Base-by-base conservation (phyloP, 169 alveolate species). In the Plasmodium cynomolgi region DNA sequence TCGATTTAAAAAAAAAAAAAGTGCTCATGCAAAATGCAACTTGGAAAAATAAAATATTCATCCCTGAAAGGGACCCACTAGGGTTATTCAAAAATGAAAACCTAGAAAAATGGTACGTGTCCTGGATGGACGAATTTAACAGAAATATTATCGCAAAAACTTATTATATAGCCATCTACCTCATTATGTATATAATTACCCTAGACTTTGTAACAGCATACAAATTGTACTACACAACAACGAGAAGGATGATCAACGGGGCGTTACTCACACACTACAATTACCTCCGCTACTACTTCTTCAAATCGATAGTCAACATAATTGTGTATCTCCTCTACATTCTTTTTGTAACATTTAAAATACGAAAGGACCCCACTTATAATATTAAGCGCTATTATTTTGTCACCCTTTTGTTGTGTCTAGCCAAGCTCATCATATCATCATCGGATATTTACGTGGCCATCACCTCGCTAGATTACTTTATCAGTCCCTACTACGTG, bases 121-220 rank as follows among this genome's bases (percentile, higher is more conserved):
- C 95, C 62, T 95, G 97, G 97, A 84, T 95, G 90, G 83, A 90
- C 54, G 95, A 93, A 37, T 95, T 95, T 94, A 95, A 95, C 80
- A 88, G 72, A 80, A 88, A 88, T 88, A 80, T 88, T 62, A 88
- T 88, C 47, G 15, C 75, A 6, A 88, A 81, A 62, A 88, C 90
- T 9, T 88, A 39, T 15, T 88, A 31, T 62, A 88, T 88, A 81
- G 15, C 33, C 50, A 80, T 79, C 5, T 88, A 88, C 75, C 82
- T 88, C 68, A 88, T 88, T 9, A 41, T 88, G 74, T 88, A 88
- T 26, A 20, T 88, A 80, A 77, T 88, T 15, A 23, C 50, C 20
- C 74, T 88, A 80, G 94, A 88, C 50, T 80, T 88, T 74, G 13
- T 88, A 15, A 80, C 94, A 56, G 72, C 94, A 5, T 88, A 88